phyloP scores from a whole-genome alignment of 345 rosid genomes.

The Diplotaxis tenuifolia region DNA sequence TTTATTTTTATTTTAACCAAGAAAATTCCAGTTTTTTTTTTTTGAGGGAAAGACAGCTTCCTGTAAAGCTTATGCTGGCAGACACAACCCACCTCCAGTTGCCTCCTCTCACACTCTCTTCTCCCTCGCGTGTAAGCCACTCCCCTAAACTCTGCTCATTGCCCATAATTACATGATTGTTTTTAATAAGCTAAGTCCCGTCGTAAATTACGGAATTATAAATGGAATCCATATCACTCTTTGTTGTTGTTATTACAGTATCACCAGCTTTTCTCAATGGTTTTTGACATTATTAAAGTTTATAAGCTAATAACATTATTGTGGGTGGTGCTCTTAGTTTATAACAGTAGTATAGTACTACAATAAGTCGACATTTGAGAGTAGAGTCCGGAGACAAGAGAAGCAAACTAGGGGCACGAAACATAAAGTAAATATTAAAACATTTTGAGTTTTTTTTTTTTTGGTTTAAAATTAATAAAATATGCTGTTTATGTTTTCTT shows the following conservation, averaged over 20 bases:
- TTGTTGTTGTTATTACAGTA: background rate
- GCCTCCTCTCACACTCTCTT: background rate
- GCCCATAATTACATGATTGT: background rate
- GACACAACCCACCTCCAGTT: slow-evolving; percentile 30
- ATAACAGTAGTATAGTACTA: background rate
- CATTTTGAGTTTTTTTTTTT: slow-evolving; percentile 20
- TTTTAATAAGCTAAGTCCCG: background rate
- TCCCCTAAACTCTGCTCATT: too few relatives aligned
- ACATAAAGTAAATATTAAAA: background rate
- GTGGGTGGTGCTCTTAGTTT: slow-evolving; percentile 3
- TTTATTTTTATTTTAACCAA: background rate
- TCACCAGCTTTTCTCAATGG: background rate
- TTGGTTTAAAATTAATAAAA: background rate
- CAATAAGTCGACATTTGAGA: slow-evolving; percentile 21
- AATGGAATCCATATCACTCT: slow-evolving; percentile 26
- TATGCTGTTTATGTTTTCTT: background rate
- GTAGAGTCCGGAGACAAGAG: slow-evolving; percentile 35
- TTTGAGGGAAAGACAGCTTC: slow-evolving; percentile 36
- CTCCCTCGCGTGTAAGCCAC: too few relatives aligned
- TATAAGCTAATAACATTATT: background rate
- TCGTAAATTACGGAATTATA: slow-evolving; percentile 29
- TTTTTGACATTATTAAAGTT: background rate
- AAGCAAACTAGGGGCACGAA: slow-evolving; percentile 29
- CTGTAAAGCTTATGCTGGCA: slow-evolving; percentile 32
- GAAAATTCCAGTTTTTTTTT: too few relatives aligned